Conservation (phyloP, 495 filamentous ascomycete species). For the Neurospora sp. region DNA sequence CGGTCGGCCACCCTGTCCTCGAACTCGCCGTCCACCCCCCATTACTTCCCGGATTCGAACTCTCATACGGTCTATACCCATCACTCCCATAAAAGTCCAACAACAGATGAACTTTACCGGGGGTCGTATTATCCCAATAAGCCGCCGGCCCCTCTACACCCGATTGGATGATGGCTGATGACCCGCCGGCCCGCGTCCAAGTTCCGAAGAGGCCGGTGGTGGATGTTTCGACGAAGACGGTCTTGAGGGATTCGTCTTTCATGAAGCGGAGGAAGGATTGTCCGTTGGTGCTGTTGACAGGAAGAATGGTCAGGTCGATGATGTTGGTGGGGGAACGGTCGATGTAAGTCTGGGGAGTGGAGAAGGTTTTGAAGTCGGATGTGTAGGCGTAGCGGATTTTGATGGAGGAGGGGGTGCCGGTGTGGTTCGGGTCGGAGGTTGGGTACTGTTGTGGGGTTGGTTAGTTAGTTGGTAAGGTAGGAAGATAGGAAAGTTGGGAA, state of each 20-base stretch:
- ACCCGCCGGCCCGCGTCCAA: slow-evolving; percentile 39
- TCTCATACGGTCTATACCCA: slow-evolving; percentile 41
- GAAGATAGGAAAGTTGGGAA: not conserved
- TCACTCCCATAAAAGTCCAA: slow-evolving; percentile 42
- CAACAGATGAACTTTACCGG: slow-evolving; percentile 34
- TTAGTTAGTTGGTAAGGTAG: slow-evolving; percentile 5
- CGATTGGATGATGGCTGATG: slow-evolving; percentile 28
- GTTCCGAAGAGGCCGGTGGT: slow-evolving; percentile 37
- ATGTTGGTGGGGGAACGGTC: slow-evolving; percentile 34
- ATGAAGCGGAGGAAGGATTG: slow-evolving; percentile 37
- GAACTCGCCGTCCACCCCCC: slow-evolving; percentile 33
- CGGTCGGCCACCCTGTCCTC: slow-evolving; percentile 28
- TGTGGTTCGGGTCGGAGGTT: slow-evolving; percentile 27
- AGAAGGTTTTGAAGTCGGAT: slow-evolving; percentile 32
- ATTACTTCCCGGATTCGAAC: slow-evolving; percentile 28
- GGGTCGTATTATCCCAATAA: slow-evolving; percentile 34
- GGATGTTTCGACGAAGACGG: slow-evolving; percentile 38
- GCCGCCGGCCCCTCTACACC: slow-evolving; percentile 40
- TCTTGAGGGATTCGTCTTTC: slow-evolving; percentile 43
- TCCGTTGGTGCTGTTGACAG: slow-evolving; percentile 14
- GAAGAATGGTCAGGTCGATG: slow-evolving; percentile 34
- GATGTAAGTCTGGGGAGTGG: slow-evolving; percentile 31
- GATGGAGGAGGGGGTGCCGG: slow-evolving; percentile 29
- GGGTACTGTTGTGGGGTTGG: slow-evolving; percentile 25
- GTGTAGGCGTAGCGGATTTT: slow-evolving; percentile 36